phyloP scores from a whole-genome alignment of 495 filamentous ascomycete species.

The Aspergillus campestris region DNA sequence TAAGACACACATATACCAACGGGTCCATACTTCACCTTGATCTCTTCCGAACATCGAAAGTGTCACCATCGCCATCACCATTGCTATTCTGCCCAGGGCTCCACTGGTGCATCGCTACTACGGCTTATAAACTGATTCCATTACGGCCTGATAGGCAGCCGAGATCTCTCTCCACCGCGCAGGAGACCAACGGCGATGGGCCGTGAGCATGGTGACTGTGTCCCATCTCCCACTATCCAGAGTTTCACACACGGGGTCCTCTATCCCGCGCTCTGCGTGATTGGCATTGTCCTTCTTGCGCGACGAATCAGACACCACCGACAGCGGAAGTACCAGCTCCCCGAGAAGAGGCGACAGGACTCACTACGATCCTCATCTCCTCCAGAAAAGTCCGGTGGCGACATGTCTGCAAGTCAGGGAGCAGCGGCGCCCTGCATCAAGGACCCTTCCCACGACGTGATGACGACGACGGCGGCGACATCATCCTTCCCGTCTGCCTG shows the following conservation, averaged over 20 bases:
- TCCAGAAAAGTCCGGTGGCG: conserved; percentile 14
- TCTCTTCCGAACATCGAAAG: too few relatives aligned
- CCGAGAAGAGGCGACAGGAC: conserved; percentile 17
- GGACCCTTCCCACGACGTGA: conserved; percentile 3
- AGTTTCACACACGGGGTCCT: conserved; percentile 9
- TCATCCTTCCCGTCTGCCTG: conserved; percentile 20
- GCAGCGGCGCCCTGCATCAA: not conserved
- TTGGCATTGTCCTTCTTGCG: conserved; percentile 11
- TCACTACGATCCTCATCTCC: conserved; percentile 4
- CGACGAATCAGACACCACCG: conserved; percentile 14
- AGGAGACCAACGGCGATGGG: conserved; percentile 9
- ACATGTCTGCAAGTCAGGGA: conserved; percentile 6
- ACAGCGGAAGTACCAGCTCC: conserved; percentile 4
- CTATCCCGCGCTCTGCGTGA: conserved; percentile 11
- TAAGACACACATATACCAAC: too few relatives aligned
- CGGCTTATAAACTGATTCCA: not conserved
- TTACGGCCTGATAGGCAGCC: not conserved
- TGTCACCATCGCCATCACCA: not conserved
- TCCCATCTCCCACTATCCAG: conserved; percentile 6
- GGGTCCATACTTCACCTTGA: too few relatives aligned
- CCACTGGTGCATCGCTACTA: too few relatives aligned
- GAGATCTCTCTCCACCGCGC: not conserved
- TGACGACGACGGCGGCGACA: too few relatives aligned
- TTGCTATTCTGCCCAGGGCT: too few relatives aligned
- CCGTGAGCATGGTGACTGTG: conserved; percentile 7